These are phyloP conservation scores for Viola odorata DNA, from an alignment of 345 rosid genomes.

Conservation along the genomic window DNA sequence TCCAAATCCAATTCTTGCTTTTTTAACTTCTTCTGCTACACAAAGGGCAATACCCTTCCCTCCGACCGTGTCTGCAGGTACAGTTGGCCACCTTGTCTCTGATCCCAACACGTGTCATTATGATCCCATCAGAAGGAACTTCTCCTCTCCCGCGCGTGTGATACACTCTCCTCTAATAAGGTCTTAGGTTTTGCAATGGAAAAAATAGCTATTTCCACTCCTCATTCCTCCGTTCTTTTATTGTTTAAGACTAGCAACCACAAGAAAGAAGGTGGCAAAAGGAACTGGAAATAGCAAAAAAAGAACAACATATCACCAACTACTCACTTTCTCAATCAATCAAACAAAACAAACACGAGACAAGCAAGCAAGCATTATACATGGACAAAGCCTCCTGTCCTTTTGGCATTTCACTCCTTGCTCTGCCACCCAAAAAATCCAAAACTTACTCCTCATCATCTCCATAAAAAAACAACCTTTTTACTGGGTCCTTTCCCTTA, in stretches of 20 bases:
- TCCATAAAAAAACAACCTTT: not conserved
- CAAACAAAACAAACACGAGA: too few relatives aligned
- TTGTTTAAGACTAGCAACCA: too few relatives aligned
- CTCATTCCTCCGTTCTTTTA: too few relatives aligned
- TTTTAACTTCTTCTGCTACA: slow-evolving; percentile 26
- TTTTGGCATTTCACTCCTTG: slow-evolving; percentile 18
- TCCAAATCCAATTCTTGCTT: slow-evolving; percentile 22
- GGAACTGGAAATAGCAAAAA: too few relatives aligned
- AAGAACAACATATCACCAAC: too few relatives aligned
- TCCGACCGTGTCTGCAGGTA: slow-evolving; percentile 31
- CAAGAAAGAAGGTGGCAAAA: too few relatives aligned
- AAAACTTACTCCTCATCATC: not conserved
- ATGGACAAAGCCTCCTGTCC: slow-evolving; percentile 15
- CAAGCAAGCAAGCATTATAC: not conserved
- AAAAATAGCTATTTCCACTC: too few relatives aligned
- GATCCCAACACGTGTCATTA: slow-evolving; percentile 29
- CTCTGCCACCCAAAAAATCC: not conserved
- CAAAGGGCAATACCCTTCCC: slow-evolving; percentile 19
- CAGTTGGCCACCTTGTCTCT: slow-evolving; percentile 24
- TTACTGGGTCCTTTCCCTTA: too few relatives aligned
- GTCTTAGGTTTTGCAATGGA: too few relatives aligned
- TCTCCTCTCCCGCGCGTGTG: too few relatives aligned
- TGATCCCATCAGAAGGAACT: slow-evolving; percentile 2
- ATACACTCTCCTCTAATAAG: too few relatives aligned
- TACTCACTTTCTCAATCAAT: too few relatives aligned